phyloP scores from a whole-genome alignment of 257 asterid genomes.

The Solanum megistacrolobum region DNA sequence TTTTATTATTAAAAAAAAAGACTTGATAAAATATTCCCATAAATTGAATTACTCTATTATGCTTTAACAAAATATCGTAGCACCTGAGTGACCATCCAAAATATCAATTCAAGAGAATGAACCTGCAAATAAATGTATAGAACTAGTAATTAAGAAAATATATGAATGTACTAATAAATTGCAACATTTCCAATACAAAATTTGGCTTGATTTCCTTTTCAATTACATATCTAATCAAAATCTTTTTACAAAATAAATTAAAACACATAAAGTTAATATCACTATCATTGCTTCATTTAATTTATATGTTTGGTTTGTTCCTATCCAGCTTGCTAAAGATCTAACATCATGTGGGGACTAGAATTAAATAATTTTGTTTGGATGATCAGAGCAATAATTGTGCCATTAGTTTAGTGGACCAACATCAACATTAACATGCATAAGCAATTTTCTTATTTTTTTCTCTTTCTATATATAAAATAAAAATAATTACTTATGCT shows the following conservation, averaged over 20 bases:
- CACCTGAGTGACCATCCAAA: neutral
- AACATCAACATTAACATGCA: neutral
- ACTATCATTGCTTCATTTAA: neutral
- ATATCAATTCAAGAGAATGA: neutral
- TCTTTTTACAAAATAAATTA: neutral
- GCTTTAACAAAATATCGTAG: too few species aligned
- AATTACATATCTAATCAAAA: neutral
- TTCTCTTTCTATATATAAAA: neutral
- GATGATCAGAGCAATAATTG: neutral
- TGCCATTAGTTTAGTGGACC: neutral
- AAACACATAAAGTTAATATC: neutral
- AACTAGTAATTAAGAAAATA: neutral
- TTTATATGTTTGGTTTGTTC: neutral
- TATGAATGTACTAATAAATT: neutral
- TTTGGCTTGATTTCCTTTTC: neutral
- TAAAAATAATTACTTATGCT: neutral
- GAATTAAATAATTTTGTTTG: neutral
- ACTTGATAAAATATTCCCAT: neutral
- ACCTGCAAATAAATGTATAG: neutral
- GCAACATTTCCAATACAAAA: neutral
- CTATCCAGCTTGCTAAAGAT: neutral
- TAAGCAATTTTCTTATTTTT: neutral
- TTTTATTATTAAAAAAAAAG: too few species aligned
- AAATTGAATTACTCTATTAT: too few species aligned
- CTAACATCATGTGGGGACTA: neutral